These are phyloP conservation scores for Persicaria tinctoria DNA, from an alignment of 148 eudicot genomes.

Conservation along the genomic window DNA sequence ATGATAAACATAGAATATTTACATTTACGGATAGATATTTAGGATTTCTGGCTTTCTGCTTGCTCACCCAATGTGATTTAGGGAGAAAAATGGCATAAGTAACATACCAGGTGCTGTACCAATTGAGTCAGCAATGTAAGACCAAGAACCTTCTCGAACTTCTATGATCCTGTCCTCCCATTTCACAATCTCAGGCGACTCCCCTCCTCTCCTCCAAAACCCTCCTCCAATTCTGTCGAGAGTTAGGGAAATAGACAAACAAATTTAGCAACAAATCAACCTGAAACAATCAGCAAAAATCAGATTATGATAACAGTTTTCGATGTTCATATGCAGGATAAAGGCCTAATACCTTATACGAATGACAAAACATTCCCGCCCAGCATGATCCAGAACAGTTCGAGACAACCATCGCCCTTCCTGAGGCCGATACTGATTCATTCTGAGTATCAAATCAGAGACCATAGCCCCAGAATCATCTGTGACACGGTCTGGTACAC, in stretches of 20 bases:
- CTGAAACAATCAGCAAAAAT: not conserved
- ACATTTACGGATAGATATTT: not conserved
- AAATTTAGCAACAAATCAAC: not conserved
- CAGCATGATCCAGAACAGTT: conserved; percentile 82
- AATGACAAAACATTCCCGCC: conserved; percentile 80
- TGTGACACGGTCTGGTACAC: conserved; percentile 83
- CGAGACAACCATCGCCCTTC: conserved; percentile 93
- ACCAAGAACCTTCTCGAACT: conserved; percentile 92
- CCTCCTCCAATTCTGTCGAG: conserved; percentile 64
- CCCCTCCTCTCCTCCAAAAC: conserved; percentile 95
- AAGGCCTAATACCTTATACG: conserved; percentile 53
- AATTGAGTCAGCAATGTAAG: conserved; percentile 71
- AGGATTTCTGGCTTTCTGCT: not conserved
- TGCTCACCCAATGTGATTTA: not conserved
- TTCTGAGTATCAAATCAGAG: conserved; percentile 69
- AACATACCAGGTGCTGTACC: conserved; percentile 78
- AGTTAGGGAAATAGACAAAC: not conserved
- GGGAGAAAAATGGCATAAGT: not conserved
- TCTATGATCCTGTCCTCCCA: conserved; percentile 81
- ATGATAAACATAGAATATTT: conserved; percentile 22
- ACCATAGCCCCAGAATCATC: conserved; percentile 97
- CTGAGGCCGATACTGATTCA: conserved; percentile 88
- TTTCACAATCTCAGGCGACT: conserved; percentile 59
- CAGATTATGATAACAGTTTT: not conserved
- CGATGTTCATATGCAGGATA: conserved; percentile 1